Evolutionary conservation across 2,329 filamentous ascomycete genomes (phyloP), one percentile per base, ranked within the genome.

Genomic region (Grosmannia serpens): DNA sequence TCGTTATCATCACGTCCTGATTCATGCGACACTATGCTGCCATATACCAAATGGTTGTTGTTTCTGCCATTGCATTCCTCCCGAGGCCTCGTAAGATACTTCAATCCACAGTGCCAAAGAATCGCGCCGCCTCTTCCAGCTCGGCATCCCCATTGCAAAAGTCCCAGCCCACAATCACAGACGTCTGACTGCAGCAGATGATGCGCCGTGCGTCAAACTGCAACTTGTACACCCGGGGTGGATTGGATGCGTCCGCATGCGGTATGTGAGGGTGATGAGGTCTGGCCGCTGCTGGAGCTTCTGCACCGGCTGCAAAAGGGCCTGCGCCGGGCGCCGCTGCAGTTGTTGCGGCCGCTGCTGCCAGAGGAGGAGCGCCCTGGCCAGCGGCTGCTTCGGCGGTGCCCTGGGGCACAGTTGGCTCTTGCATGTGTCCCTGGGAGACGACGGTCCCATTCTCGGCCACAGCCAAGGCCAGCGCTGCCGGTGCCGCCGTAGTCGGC

Each of bases 161-260:
- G 71, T 99, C 94, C 94, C 94, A 99, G 0, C 91, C 94, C 0
- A 97, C 90, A 67, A 99, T 97, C 20, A 87, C 84, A 46, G 86
- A 86, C 59, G 94, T 90, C 70, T 97, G 91, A 63, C 88, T 94
- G 69, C 92, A 96, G 74, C 91, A 96, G 58, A 99, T 87, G 64
- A 99, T 95, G 65, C 91, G 85, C 26, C 91, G 82, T 1, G 91
- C 89, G 69, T 99, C 94, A 65, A 96, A 99, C 70, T 99, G 94
- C 41, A 97, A 77, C 72, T 99, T 99, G 77, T 97, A 99, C 3
- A 99, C 88, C 27, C 94, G 74, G 9, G 78, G 75, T 13, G 77
- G 74, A 58, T 74, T 76, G 35, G 74, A 66, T 26, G 63, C 71
- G 62, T 82, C 79, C 9, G 72, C 68, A 62, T 80, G 77, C 7